Evolutionary conservation across 495 filamentous ascomycete species (phyloP), one percentile per base, ranked within the genome.

Genomic region (Poronia punctata): DNA sequence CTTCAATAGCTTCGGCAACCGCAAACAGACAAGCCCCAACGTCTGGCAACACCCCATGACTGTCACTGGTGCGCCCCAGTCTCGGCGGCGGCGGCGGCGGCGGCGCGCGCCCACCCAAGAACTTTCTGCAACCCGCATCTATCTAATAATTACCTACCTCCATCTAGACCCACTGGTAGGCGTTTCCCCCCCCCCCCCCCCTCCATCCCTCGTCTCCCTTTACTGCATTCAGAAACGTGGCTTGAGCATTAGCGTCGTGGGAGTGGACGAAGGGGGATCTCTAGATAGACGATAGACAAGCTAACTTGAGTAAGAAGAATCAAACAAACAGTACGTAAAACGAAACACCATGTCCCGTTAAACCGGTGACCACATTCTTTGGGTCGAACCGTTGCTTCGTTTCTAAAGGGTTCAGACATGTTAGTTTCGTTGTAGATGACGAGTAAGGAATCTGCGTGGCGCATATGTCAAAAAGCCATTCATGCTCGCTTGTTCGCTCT

Each of bases 131-230:
- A 17, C 15, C 28, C 16, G 12, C n/a, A n/a, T n/a, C n/a, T n/a
- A n/a, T n/a, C n/a, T n/a, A n/a, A n/a, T n/a, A n/a, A n/a, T n/a
- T n/a, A n/a, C n/a, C n/a, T 27, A 7, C 7, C 24, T 7, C n/a
- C n/a, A 43, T 48, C 47, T 39, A 47, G 55, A 53, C 52, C 52
- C 55, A 50, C 52, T 41, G 6, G 35, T 59, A 59, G 55, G 55
- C 55, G 46, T 59, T 51, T 41, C 51, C 46, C 23, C 50, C 40
- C 48, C 43, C 27, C 24, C 49, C 15, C 52, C 51, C 46, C 23
- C 50, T 38, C 48, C 43, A 23, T 23, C 49, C 15, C 52, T 59
- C 55, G 55, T 59, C 38, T 59, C 41, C 43, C 28, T 49, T 56
- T 56, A 59, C 55, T 53, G 16, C 10, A 53, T 59, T 53, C 23